Conservation (phyloP, 306 rosid species). For the Inga leiocalycina region DNA sequence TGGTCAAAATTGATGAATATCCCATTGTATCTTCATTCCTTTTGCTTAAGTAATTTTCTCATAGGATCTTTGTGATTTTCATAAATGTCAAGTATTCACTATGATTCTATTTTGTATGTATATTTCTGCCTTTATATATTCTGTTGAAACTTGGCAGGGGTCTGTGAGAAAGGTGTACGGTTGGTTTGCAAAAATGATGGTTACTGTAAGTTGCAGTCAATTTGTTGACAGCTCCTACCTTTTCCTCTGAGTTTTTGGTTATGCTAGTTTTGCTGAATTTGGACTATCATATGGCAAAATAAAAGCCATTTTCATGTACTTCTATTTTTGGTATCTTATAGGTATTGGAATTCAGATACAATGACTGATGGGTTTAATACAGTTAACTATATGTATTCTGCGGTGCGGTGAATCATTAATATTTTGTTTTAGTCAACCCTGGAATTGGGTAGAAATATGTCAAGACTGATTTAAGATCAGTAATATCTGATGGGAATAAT, state of each 20-base stretch:
- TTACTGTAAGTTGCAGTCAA: constrained; percentile 20
- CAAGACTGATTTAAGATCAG: background rate
- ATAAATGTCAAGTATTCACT: background rate
- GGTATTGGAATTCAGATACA: constrained; percentile 11
- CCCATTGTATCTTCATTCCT: background rate
- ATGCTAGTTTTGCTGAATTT: background rate
- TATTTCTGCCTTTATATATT: constrained; percentile 19
- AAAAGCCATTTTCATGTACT: constrained; percentile 6
- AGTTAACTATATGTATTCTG: background rate
- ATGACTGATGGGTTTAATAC: background rate
- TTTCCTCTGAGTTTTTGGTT: background rate
- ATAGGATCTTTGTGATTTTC: constrained; percentile 13
- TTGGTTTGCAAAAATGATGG: background rate
- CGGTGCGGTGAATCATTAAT: background rate
- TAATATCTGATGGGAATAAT: background rate
- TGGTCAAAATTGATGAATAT: background rate
- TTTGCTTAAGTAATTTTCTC: background rate
- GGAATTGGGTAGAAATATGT: background rate
- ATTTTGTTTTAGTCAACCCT: background rate
- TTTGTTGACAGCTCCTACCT: background rate
- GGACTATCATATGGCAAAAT: background rate
- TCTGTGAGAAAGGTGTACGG: constrained; percentile 31
- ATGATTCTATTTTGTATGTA: background rate
- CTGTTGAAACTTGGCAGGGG: constrained; percentile 44
- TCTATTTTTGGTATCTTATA: background rate